phyloP scores from a whole-genome alignment of 176 grass and related monocot species.

The Cocos nucifera region DNA sequence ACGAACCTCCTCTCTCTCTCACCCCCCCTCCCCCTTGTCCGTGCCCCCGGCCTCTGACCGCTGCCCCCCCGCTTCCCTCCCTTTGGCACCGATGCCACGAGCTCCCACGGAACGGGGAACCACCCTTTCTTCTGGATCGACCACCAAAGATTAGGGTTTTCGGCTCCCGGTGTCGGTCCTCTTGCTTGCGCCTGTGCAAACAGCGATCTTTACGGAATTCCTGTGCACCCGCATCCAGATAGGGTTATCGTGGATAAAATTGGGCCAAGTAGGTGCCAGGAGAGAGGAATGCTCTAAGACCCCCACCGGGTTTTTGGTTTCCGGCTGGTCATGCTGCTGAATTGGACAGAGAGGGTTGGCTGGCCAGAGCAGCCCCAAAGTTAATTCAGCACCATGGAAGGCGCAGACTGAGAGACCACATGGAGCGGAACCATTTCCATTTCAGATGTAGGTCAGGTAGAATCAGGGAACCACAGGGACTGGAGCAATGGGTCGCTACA shows the following conservation, averaged over 20 bases:
- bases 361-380: not conserved
- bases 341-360: not conserved
- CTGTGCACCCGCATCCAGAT: too few species aligned
- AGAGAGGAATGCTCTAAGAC: constrained; percentile 1
- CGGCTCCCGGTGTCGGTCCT: constrained; percentile 1
- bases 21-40: constrained; percentile 1
- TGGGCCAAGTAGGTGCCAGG: not conserved
- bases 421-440: not conserved
- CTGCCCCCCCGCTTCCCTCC: constrained; percentile 14
- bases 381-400: constrained; percentile 5
- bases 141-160: constrained; percentile 14
- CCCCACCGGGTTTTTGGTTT: constrained; percentile 35
- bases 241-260: not conserved
- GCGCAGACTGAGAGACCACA: not conserved
- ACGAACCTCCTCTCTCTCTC: constrained; percentile 26
- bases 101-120: constrained; percentile 3
- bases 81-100: too few species aligned
- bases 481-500: constrained; percentile 11
- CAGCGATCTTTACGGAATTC: constrained; percentile 4
- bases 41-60: constrained; percentile 12
- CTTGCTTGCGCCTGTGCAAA: constrained; percentile 7
- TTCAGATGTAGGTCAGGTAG: too few species aligned
- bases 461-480: not conserved
- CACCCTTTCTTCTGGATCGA: constrained; percentile 19
- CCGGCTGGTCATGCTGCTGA: not conserved